Percentiles rank a stretch among this genome's conserved stretches.
Evolutionary conservation across 371 early-diverging fungal species (phyloP).

Genomic region (Rhizopus arrhizus): DNA sequence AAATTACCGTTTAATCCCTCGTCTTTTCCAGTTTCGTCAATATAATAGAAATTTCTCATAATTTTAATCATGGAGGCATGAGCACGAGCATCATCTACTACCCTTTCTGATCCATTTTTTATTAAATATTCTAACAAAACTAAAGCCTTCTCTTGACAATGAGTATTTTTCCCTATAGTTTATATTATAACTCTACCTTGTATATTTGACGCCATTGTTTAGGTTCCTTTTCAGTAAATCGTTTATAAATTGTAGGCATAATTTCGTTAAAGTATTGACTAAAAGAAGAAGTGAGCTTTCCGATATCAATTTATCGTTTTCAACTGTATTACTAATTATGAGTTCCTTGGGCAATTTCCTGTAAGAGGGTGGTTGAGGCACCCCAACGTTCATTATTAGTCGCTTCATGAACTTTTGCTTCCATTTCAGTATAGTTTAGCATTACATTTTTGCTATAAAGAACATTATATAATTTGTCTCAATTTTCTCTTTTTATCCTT

Average conservation of each 20-base stretch:
- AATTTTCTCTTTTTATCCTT: constrained; percentile 5
- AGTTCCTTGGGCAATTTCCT: constrained; percentile 85
- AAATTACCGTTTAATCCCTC: constrained; percentile 91
- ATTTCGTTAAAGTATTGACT: constrained; percentile 91
- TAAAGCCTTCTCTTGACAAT: constrained; percentile 59
- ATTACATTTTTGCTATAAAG: constrained; percentile 67
- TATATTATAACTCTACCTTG: constrained; percentile 54
- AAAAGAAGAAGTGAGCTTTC: background rate
- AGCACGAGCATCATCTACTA: constrained; percentile 85
- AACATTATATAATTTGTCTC: background rate
- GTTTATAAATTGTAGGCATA: constrained; percentile 87
- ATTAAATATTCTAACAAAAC: constrained; percentile 91
- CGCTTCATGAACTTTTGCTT: constrained; percentile 85
- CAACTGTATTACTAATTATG: constrained; percentile 65
- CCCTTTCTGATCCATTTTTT: constrained; percentile 93
- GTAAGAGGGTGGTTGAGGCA: constrained; percentile 88
- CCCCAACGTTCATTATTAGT: constrained; percentile 91
- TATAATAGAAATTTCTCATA: constrained; percentile 77
- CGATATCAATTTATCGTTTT: background rate
- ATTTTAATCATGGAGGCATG: constrained; percentile 84
- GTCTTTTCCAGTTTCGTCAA: constrained; percentile 94
- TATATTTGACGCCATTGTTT: constrained; percentile 92
- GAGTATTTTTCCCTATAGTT: background rate
- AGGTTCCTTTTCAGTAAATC: constrained; percentile 82
- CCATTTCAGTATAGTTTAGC: constrained; percentile 85